Base-by-base conservation (phyloP, 495 filamentous ascomycete genomes). In the Friedmanniomyces simplex region DNA sequence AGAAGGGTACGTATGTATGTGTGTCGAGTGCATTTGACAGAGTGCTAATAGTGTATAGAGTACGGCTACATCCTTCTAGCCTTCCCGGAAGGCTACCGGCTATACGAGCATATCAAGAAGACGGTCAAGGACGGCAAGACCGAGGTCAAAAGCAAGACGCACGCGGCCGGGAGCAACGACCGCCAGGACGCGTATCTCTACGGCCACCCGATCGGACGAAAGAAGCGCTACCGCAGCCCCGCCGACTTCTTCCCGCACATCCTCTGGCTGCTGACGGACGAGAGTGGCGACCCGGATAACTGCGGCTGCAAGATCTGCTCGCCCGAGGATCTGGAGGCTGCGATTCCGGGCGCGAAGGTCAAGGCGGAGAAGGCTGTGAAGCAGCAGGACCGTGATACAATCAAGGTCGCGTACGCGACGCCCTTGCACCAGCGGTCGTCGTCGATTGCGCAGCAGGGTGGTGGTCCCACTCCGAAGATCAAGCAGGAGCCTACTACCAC, bases 241-340 rank as follows among this genome's bases (percentile, higher is more conserved):
- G 69, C 66, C 4, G 80, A 84, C 42, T 84, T 84, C 69, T 79
- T 81, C 45, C 77, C 75, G 10, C 82, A 85, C 66, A 70, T 84
- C 5, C 63, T 82, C 18, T 85, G 82, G 82, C 68, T 84, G 8
- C 67, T 70, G 11, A 72, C 73, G 18, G 81, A 82, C 60, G 67
- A 71, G 55, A 70, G 61, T 16, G 76, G 73, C 30, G 77, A 83
- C 64, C 71, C 71, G 14, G 70, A 71, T n/a, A 82, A 84, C 60
- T 84, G 81, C 65, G 63, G 68, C 11, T 84, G 81, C 62, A 75
- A 73, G 59, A 64, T 79, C 11, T 82, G 79, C 61, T 74, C 67
- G 1, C 76, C 75, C 12, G 67, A 74, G 32, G 73, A 76, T 46
- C 37, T 69, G 42, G 51, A 57, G 54, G 67, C 68, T 41, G 65